phyloP scores from a whole-genome alignment of 1,284 basidiomycete species.

The Naganishia sp. region DNA sequence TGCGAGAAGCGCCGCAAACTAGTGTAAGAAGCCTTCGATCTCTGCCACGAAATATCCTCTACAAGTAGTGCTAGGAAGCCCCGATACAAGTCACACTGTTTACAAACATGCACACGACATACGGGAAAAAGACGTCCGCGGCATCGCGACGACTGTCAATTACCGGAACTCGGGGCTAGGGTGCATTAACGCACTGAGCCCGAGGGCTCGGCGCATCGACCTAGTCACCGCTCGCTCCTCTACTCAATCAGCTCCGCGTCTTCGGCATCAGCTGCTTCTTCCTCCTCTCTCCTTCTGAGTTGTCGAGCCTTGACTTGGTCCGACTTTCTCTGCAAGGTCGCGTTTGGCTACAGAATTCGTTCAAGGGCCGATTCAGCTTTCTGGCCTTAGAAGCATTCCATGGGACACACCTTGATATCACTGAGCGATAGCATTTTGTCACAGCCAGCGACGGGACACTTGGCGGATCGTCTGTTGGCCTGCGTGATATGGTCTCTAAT shows the following conservation, averaged over 20 bases:
- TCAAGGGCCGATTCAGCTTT: background rate
- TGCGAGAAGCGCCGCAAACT: no score
- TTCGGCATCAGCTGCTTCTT: constrained; percentile 25
- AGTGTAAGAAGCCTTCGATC: no score
- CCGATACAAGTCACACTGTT: no score
- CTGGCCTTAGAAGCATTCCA: background rate
- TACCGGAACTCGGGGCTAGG: no score
- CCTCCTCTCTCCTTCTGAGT: constrained; percentile 17
- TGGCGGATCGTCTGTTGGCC: constrained; percentile 25
- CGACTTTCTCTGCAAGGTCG: constrained; percentile 14
- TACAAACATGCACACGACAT: no score
- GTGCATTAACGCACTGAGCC: no score
- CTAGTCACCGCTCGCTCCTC: background rate
- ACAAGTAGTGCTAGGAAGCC: no score
- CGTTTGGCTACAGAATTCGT: constrained; percentile 13
- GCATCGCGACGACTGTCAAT: no score
- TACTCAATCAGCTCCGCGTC: constrained; percentile 32
- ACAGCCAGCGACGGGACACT: constrained; percentile 45
- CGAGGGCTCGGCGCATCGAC: no score
- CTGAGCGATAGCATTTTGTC: constrained; percentile 58
- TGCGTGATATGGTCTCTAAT: constrained; percentile 61
- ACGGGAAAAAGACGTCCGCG: no score
- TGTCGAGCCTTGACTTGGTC: constrained; percentile 23
- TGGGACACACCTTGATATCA: constrained; percentile 55
- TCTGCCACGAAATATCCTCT: no score